Percentiles rank a stretch among this genome's conserved stretches.
phyloP scores from a whole-genome alignment of 345 rosid species.

The Anacardium occidentale region DNA sequence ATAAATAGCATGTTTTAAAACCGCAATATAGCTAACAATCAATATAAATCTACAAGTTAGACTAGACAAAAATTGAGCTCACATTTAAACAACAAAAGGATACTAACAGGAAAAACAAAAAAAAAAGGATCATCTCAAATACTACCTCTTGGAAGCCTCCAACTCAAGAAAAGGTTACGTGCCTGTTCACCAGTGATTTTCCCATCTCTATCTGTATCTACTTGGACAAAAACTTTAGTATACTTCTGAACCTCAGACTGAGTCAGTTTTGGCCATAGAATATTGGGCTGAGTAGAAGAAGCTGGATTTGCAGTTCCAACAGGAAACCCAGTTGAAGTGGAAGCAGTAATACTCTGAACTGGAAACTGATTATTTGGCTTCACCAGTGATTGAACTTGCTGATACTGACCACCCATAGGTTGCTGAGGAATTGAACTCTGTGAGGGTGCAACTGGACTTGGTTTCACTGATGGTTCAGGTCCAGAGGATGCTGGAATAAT shows the following conservation, averaged over 20 bases:
- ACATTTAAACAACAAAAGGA: slow-evolving; percentile 7
- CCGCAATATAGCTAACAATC: slow-evolving; percentile 2
- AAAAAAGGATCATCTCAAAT: slow-evolving; percentile 14
- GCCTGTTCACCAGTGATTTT: slow-evolving; percentile 90
- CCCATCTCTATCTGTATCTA: slow-evolving; percentile 92
- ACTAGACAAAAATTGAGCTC: slow-evolving; percentile 2
- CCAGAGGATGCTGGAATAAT: slow-evolving; percentile 36
- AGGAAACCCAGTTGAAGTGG: slow-evolving; percentile 47
- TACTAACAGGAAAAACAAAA: slow-evolving; percentile 13
- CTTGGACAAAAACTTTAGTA: slow-evolving; percentile 85
- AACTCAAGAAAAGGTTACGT: slow-evolving; percentile 85
- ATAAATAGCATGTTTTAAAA: background rate
- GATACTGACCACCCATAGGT: slow-evolving; percentile 42
- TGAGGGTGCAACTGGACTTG: slow-evolving; percentile 36
- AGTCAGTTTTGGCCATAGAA: slow-evolving; percentile 85
- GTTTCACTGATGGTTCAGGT: slow-evolving; percentile 45
- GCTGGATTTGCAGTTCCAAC: slow-evolving; percentile 50
- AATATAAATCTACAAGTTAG: background rate
- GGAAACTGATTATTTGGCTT: slow-evolving; percentile 37
- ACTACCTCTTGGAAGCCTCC: slow-evolving; percentile 97
- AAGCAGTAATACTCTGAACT: slow-evolving; percentile 29
- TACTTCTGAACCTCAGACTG: slow-evolving; percentile 81
- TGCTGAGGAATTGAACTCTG: slow-evolving; percentile 50
- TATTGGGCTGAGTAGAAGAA: slow-evolving; percentile 46
- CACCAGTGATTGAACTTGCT: slow-evolving; percentile 36